Percentiles rank a stretch among this genome's conserved stretches.
Evolutionary conservation across 2,329 filamentous ascomycete species (phyloP).

Genomic region (Penicillium sp.): DNA sequence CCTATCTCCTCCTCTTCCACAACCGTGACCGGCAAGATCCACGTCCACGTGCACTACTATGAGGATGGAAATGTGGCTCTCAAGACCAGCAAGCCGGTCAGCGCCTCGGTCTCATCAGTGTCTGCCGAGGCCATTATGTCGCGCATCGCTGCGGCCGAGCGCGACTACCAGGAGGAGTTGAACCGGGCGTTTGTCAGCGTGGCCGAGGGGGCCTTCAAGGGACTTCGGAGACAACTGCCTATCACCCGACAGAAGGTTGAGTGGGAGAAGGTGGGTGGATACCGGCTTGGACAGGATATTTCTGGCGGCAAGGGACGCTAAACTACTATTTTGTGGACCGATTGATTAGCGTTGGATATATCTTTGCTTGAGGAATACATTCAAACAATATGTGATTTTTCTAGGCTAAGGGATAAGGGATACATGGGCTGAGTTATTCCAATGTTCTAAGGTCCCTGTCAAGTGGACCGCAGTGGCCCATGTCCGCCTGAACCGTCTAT

Average conservation of each 20-base stretch:
- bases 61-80: slow-evolving; percentile 97
- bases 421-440: no score
- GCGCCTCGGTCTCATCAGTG: slow-evolving; percentile 59
- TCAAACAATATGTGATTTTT: neutral
- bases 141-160: slow-evolving; percentile 77
- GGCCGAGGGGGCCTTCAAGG: slow-evolving; percentile 95
- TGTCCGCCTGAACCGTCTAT: no score
- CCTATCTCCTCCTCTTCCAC: slow-evolving; percentile 60
- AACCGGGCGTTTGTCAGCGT: slow-evolving; percentile 85
- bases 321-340: neutral
- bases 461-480: neutral
- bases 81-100: slow-evolving; percentile 78
- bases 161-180: slow-evolving; percentile 92
- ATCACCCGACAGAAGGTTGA: slow-evolving; percentile 98
- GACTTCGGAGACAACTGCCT: slow-evolving; percentile 83
- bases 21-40: slow-evolving; percentile 73
- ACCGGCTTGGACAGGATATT: slow-evolving; percentile 79
- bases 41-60: slow-evolving; percentile 98
- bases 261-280: slow-evolving; percentile 97
- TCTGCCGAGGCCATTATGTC: slow-evolving; percentile 70
- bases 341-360: slow-evolving; percentile 1
- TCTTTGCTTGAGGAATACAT: slow-evolving; percentile 1
- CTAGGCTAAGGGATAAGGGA: neutral
- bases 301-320: slow-evolving; percentile 59
- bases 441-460: neutral